Conservation (phyloP, 1,284 basidiomycete species). For the Leccinum angustisporum region DNA sequence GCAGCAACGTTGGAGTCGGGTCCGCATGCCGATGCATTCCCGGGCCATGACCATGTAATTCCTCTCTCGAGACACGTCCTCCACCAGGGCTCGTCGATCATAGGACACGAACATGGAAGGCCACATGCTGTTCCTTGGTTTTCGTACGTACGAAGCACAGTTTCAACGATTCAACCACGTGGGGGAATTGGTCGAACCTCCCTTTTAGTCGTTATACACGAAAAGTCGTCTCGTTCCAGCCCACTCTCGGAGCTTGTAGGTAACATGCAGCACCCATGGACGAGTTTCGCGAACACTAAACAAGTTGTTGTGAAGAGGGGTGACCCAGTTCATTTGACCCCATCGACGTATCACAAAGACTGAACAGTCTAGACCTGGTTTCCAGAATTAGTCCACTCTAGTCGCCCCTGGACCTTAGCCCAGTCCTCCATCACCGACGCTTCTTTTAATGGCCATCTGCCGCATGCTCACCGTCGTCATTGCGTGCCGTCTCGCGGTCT, state of each 20-base stretch:
- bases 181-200: not conserved
- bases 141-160: not conserved
- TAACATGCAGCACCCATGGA: not conserved
- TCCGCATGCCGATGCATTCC: constrained; percentile 2
- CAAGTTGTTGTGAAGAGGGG: not conserved
- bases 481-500: not conserved
- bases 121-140: too few species aligned
- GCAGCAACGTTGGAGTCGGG: not conserved
- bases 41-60: constrained; percentile 23
- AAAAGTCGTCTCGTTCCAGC: not conserved
- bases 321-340: not conserved
- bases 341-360: not conserved
- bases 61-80: not conserved
- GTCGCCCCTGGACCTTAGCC: too few species aligned
- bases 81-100: not conserved
- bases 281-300: not conserved
- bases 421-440: too few species aligned
- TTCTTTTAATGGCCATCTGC: too few species aligned
- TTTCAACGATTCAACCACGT: not conserved
- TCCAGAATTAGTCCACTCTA: not conserved
- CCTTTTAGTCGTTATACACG: not conserved
- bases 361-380: not conserved
- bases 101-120: not conserved
- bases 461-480: not conserved
- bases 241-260: not conserved